Evolutionary conservation across 1,139 yeast species (phyloP).

Genomic region (Magnusiomyces paraingens): DNA sequence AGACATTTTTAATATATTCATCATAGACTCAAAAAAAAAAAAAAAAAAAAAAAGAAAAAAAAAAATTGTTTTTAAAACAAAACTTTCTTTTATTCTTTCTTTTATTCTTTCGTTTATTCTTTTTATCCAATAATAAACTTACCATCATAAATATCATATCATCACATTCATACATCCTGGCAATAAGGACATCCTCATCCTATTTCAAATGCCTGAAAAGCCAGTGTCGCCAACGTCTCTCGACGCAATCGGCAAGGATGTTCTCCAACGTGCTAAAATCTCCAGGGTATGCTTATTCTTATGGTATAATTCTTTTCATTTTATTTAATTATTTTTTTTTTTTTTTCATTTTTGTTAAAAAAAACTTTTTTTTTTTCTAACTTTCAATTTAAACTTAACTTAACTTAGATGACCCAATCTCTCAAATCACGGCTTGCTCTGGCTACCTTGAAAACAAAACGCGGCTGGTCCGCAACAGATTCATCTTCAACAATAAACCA

Average conservation of each 20-base stretch:
- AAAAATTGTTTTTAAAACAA: not conserved
- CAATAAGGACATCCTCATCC: not conserved
- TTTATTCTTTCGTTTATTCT: no score
- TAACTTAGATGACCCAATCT: slow-evolving; percentile 3
- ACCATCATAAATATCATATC: no score
- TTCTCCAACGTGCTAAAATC: slow-evolving; percentile 4
- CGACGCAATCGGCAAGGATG: not conserved
- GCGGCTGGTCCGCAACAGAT: slow-evolving; percentile 1
- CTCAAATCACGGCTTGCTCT: slow-evolving; percentile 5
- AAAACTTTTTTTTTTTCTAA: no score
- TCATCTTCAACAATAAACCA: not conserved
- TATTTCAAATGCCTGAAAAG: no score
- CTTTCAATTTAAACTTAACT: not conserved
- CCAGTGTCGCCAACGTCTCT: not conserved
- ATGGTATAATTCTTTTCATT: no score
- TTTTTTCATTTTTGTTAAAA: not conserved
- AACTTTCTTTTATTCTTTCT: not conserved
- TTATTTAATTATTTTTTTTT: no score
- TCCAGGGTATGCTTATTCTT: not conserved
- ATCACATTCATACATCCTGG: no score
- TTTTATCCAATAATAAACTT: no score
- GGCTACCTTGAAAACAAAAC: slow-evolving; percentile 4
- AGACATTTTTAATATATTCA: no score
- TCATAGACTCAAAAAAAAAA: not conserved
- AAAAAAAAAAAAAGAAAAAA: not conserved